Conservation (phyloP, 495 filamentous ascomycete genomes). For the Tricharina praecox region DNA sequence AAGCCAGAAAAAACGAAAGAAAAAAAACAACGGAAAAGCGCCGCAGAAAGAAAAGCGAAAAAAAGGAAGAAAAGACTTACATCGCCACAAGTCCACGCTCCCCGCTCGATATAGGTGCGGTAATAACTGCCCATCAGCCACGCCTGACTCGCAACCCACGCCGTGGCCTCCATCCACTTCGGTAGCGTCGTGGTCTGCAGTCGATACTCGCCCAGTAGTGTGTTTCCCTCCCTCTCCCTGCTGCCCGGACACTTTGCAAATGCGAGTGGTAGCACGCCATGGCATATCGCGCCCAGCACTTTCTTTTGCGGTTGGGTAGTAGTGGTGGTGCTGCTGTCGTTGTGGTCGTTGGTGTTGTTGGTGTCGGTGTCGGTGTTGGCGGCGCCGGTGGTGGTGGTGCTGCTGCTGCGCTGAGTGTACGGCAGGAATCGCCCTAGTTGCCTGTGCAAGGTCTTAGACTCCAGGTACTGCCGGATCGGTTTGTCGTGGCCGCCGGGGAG, state of each 20-base stretch:
- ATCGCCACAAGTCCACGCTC: constrained; percentile 13
- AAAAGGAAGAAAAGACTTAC: constrained; percentile 2
- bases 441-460: constrained; percentile 12
- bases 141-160: constrained; percentile 18
- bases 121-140: constrained; percentile 20
- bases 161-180: constrained; percentile 17
- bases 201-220: constrained; percentile 6
- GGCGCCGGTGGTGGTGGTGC: no score
- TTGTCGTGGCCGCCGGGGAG: constrained; percentile 19
- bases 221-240: neutral
- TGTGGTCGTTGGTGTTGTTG: no score
- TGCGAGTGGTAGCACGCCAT: constrained; percentile 15
- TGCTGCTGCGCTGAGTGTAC: neutral
- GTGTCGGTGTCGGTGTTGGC: no score
- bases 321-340: no score
- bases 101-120: constrained; percentile 12
- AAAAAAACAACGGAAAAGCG: no score
- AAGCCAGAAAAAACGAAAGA: no score
- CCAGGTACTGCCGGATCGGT: constrained; percentile 19
- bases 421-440: constrained; percentile 4
- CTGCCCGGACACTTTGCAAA: constrained; percentile 7
- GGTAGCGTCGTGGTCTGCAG: constrained; percentile 20
- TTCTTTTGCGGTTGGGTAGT: constrained; percentile 5
- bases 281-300: constrained; percentile 18
- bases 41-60: neutral